Evolutionary conservation across 352 stramenopile genomes (phyloP), one percentile per base, ranked within the genome.

Genomic region (Phytophthora boehmeriae): DNA sequence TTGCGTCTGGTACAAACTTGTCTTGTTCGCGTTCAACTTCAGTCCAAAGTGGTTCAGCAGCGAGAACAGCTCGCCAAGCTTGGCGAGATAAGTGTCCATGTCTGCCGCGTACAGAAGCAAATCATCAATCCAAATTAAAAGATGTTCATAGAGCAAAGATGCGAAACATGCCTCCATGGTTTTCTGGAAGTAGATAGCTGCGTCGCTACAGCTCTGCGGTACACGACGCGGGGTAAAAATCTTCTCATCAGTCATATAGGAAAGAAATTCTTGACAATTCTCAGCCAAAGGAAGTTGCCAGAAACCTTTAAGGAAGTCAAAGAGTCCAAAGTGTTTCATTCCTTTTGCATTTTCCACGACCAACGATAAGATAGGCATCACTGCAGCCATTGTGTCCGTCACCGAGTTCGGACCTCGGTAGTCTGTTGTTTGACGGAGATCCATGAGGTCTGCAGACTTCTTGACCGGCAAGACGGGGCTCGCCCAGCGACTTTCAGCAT

Each of bases 1-100:
- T 2, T 44, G 13, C 32, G 27, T 50, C 20, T 49, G 36, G 36
- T 64, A 79, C n/a, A 71, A 17, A 20, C 28, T 53, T 47, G 30
- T 48, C 32, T 78, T 73, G 6, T 54, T 44, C 0, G 23, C 54
- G 25, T 44, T 72, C 10, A 75, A 34, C 50, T 73, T 75, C 0
- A 67, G 28, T 27, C 64, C 55, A 25, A 63, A 65, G 5, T 50
- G 1, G 22, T 74, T 39, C 1, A 63, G 8, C 0, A 78, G 30
- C 8, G 5, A 27, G 30, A 74, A 63, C 11, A 74, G 34, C 25
- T 71, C 22, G 8, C 53, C 55, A 13, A 67, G 42, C 32, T 64
- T 66, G 2, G 39, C 16, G 5, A 72, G 22, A 44, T 68, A 75
- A 8, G 39, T n/a, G n/a, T n/a, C n/a, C n/a, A n/a, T n/a, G n/a